Evolutionary conservation across 176 grass and related monocot genomes (phyloP).

Genomic region (Triticum urartu): DNA sequence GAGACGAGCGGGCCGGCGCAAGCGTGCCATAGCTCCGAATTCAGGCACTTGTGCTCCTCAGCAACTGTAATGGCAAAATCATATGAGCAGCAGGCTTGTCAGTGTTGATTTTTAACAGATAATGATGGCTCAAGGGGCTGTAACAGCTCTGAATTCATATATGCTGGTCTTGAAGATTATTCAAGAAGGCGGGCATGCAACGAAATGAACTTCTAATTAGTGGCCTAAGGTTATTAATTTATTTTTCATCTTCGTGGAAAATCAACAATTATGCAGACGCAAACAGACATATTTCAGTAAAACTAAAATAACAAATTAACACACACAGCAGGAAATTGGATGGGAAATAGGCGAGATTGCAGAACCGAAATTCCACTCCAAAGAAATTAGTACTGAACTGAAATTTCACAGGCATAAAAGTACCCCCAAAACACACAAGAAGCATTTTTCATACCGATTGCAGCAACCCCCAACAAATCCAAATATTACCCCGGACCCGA

Average conservation of each 20-base stretch:
- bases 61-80: constrained; percentile 45
- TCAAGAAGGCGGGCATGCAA: not conserved
- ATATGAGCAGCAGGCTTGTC: not conserved
- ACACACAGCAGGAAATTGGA: not conserved
- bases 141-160: not conserved
- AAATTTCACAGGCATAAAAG: not conserved
- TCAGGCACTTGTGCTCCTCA: constrained; percentile 83
- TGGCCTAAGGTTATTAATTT: not conserved
- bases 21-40: constrained; percentile 99
- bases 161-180: constrained; percentile 3
- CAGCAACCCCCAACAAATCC: constrained; percentile 9
- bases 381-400: not conserved
- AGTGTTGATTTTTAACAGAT: constrained; percentile 8
- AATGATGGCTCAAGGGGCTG: not conserved
- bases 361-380: not conserved
- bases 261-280: not conserved
- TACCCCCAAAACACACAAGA: not conserved
- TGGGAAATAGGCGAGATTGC: not conserved
- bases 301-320: not conserved
- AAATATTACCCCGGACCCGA: not conserved
- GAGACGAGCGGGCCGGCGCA: constrained; percentile 98
- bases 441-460: not conserved
- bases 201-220: constrained; percentile 1
- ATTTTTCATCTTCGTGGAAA: constrained; percentile 1
- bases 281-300: not conserved